Evolutionary conservation across 1,284 basidiomycete species (phyloP).

Genomic region (Erythrobasidium hasegawianum): DNA sequence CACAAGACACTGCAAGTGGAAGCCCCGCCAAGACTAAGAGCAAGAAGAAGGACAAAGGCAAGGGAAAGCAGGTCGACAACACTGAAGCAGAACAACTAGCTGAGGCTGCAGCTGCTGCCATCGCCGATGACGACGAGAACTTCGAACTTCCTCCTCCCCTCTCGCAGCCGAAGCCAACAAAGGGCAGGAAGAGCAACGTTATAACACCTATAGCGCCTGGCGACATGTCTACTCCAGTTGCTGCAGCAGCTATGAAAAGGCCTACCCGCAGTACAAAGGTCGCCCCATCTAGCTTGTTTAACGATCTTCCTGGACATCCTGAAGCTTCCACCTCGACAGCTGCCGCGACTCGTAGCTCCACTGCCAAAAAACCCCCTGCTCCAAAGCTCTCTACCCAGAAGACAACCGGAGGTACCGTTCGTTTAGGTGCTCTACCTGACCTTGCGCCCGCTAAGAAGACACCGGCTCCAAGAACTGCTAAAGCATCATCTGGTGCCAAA

Average conservation of each 20-base stretch:
- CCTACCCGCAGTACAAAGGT: neutral
- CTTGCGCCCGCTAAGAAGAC: no score
- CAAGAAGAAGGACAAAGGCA: constrained; percentile 1
- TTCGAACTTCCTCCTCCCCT: constrained; percentile 1
- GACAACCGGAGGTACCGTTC: no score
- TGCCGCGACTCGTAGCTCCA: no score
- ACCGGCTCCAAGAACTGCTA: no score
- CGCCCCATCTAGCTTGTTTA: neutral
- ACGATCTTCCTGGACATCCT: no score
- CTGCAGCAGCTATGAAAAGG: neutral
- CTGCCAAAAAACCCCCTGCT: no score
- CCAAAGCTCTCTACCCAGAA: no score
- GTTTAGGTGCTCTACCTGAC: no score
- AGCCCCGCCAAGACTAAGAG: neutral
- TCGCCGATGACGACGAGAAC: neutral
- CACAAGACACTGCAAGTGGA: no score
- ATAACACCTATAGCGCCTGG: neutral
- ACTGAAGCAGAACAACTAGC: neutral
- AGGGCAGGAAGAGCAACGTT: neutral
- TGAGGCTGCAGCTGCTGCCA: neutral
- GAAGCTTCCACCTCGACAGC: no score
- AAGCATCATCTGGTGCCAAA: no score
- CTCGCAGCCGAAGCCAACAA: neutral
- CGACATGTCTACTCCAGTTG: neutral
- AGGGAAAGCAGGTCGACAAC: constrained; percentile 6